A percentile compares a stretch with the other conserved stretches of the same genome.
These are phyloP conservation scores for Falciphora oryzae DNA, from an alignment of 2,329 filamentous ascomycete species.

Conservation along the genomic window DNA sequence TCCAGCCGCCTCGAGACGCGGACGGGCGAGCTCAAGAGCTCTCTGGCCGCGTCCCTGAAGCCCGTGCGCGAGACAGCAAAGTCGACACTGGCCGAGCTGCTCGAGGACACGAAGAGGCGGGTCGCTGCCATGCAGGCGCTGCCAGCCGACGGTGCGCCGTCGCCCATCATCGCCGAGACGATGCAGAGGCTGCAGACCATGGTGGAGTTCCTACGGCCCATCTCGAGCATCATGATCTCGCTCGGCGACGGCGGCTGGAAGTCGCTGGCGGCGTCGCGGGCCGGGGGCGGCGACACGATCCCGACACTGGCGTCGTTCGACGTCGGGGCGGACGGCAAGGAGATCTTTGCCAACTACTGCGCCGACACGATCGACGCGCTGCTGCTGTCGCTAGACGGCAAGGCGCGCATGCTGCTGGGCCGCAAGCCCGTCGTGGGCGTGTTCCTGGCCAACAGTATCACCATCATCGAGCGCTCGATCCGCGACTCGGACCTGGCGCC, in stretches of 20 bases:
- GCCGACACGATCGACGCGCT: conserved; percentile 82
- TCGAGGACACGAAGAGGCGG: conserved; percentile 75
- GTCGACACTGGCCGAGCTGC: conserved; percentile 70
- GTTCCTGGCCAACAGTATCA: conserved; percentile 83
- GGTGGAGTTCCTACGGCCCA: conserved; percentile 77
- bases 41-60: conserved; percentile 78
- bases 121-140: conserved; percentile 60
- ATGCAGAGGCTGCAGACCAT: conserved; percentile 84
- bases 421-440: conserved; percentile 76
- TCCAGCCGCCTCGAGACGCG: conserved; percentile 74
- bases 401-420: conserved; percentile 66
- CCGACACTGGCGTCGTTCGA: conserved; percentile 76
- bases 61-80: conserved; percentile 92
- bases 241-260: conserved; percentile 91
- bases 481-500: conserved; percentile 70
- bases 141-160: conserved; percentile 70
- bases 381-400: conserved; percentile 68
- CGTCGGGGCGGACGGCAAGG: conserved; percentile 78
- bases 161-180: conserved; percentile 74
- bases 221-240: conserved; percentile 86
- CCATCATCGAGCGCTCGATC: conserved; percentile 79
- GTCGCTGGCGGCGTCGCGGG: conserved; percentile 40
- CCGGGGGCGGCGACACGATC: conserved; percentile 54
- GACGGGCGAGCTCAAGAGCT: conserved; percentile 78
- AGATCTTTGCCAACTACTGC: conserved; percentile 86